Evolutionary conservation across 192 early-diverging fungal genomes (phyloP).

Genomic region (Coemansia sp.): DNA sequence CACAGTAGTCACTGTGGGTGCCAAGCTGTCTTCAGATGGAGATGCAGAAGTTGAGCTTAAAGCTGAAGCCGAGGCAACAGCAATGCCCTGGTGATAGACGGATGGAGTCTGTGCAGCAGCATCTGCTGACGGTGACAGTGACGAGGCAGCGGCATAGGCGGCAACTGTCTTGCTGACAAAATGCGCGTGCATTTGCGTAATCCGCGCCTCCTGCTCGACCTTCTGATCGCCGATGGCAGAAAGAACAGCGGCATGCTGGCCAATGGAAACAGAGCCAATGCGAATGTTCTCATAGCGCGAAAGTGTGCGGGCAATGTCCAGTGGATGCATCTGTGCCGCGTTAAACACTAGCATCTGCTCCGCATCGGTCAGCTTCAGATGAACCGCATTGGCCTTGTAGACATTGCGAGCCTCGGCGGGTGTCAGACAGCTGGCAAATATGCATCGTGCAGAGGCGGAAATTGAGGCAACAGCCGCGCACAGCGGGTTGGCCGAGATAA

Average conservation of each 20-base stretch:
- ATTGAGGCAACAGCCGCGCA: not conserved
- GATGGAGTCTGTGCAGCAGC: no score
- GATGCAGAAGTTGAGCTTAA: no score
- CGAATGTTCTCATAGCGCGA: conserved; percentile 9
- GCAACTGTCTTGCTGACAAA: conserved; percentile 9
- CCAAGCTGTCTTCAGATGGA: not conserved
- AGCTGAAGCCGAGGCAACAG: no score
- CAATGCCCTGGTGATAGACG: no score
- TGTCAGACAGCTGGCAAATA: conserved; percentile 6
- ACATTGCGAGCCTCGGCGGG: conserved; percentile 18
- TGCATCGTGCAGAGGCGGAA: conserved; percentile 4
- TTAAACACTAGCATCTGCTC: conserved; percentile 10
- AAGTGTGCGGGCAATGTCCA: conserved; percentile 16
- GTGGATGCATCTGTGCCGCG: conserved; percentile 17
- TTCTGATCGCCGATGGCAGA: conserved; percentile 12
- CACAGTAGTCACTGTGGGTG: not conserved
- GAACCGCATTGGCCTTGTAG: conserved; percentile 6
- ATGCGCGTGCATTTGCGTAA: conserved; percentile 26
- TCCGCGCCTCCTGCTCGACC: conserved; percentile 8
- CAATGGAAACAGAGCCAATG: not conserved
- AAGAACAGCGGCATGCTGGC: not conserved
- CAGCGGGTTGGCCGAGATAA: conserved; percentile 5
- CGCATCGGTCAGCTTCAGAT: conserved; percentile 6
- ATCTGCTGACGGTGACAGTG: no score
- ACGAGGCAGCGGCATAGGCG: no score